Evolutionary conservation across 75 land plant genomes (phyloP).

Genomic region (Adiantum capillusveneris): DNA sequence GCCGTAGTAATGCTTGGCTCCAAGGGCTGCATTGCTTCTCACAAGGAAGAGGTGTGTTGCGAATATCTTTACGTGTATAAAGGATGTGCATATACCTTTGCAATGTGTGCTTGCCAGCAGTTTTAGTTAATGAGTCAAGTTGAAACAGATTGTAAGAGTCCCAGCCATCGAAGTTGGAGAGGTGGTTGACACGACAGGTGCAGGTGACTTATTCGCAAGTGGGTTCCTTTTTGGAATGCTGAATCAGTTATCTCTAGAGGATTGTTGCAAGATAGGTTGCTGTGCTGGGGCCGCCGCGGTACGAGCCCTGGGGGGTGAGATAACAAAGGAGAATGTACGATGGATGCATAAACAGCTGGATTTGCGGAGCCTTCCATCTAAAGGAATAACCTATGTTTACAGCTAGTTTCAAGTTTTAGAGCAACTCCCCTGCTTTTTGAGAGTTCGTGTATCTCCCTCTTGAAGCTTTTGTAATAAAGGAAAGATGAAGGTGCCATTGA

Average conservation of each 20-base stretch:
- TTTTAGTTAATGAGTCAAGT: no score
- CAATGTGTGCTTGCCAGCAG: no score
- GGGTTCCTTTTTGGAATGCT: slow-evolving; percentile 84
- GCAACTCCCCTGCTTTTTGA: no score
- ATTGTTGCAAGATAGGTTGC: slow-evolving; percentile 77
- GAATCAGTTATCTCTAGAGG: slow-evolving; percentile 70
- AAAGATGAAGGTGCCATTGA: no score
- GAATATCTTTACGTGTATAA: background rate
- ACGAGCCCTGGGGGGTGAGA: slow-evolving; percentile 79
- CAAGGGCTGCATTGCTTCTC: slow-evolving; percentile 85
- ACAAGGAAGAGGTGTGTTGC: slow-evolving; percentile 59
- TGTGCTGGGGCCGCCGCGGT: slow-evolving; percentile 90
- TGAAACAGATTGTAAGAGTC: slow-evolving; percentile 58
- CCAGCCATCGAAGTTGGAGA: slow-evolving; percentile 48
- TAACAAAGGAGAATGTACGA: slow-evolving; percentile 64
- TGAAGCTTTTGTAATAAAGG: no score
- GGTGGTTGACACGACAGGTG: slow-evolving; percentile 87
- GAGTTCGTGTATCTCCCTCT: no score
- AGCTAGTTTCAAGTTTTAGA: no score
- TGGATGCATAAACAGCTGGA: slow-evolving; percentile 84
- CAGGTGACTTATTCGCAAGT: slow-evolving; percentile 91
- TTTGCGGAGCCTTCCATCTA: slow-evolving; percentile 42
- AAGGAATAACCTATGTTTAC: no score
- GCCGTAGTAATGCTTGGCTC: slow-evolving; percentile 90
- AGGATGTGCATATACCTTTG: background rate